phyloP scores from a whole-genome alignment of 331 rosid species.

The Phaseolus coccineus region DNA sequence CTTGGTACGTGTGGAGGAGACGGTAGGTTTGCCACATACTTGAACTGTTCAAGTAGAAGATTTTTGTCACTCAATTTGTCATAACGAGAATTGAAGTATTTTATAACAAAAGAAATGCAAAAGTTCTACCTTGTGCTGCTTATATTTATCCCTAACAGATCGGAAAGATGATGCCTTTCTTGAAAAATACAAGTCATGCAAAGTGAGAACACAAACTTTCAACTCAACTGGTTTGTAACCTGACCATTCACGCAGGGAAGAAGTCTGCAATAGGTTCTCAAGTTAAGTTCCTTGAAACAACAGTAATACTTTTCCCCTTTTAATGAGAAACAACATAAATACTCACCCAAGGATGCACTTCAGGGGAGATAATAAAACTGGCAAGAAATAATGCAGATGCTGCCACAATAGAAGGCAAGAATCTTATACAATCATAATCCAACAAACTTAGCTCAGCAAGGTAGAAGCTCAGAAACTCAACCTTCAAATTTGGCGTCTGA shows the following conservation, averaged over 20 bases:
- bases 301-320: background rate
- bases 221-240: slow-evolving; percentile 66
- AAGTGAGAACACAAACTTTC: slow-evolving; percentile 60
- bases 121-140: slow-evolving; percentile 70
- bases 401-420: slow-evolving; percentile 79
- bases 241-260: slow-evolving; percentile 46
- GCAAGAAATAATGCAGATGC: slow-evolving; percentile 78
- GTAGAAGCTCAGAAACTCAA: slow-evolving; percentile 66
- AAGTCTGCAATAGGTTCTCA: slow-evolving; percentile 48
- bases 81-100: background rate
- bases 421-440: slow-evolving; percentile 74
- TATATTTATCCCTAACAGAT: slow-evolving; percentile 80
- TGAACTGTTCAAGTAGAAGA: slow-evolving; percentile 57
- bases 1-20: slow-evolving; percentile 67
- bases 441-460: slow-evolving; percentile 79
- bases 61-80: slow-evolving; percentile 15
- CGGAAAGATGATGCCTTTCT: slow-evolving; percentile 66
- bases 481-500: slow-evolving; percentile 54
- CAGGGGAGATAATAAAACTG: slow-evolving; percentile 55
- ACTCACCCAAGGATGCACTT: slow-evolving; percentile 82
- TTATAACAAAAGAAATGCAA: background rate
- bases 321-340: background rate
- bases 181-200: slow-evolving; percentile 71
- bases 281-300: slow-evolving; percentile 12
- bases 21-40: slow-evolving; percentile 59